These are phyloP conservation scores for Penicillium salamii DNA, from an alignment of 495 filamentous ascomycete genomes.

Conservation along the genomic window DNA sequence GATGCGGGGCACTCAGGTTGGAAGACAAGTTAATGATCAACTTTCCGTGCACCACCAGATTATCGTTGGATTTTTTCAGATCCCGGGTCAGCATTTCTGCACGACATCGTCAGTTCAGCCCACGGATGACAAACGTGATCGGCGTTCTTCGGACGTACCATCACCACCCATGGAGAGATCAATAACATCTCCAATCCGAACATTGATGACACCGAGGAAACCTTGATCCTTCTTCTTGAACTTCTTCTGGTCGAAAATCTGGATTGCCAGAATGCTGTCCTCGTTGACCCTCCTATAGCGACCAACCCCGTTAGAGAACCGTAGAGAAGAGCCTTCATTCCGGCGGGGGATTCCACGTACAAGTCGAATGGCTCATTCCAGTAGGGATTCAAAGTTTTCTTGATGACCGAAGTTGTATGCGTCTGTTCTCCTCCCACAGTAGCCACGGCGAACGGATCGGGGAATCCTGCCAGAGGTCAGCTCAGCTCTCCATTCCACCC, in stretches of 20 bases:
- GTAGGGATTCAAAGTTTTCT: slow-evolving; percentile 95
- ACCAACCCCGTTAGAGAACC: background rate
- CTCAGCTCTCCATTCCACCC: slow-evolving; percentile 3
- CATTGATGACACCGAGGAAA: slow-evolving; percentile 96
- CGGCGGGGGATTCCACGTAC: slow-evolving; percentile 65
- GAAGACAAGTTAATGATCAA: slow-evolving; percentile 94
- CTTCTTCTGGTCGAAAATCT: slow-evolving; percentile 99
- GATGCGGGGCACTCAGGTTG: slow-evolving; percentile 64
- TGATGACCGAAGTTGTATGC: slow-evolving; percentile 90
- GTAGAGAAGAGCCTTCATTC: no score
- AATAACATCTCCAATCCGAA: slow-evolving; percentile 88
- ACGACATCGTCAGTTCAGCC: slow-evolving; percentile 13
- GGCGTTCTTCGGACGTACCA: slow-evolving; percentile 56
- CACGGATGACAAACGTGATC: slow-evolving; percentile 1
- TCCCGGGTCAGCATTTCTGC: slow-evolving; percentile 97
- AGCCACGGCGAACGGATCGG: slow-evolving; percentile 96
- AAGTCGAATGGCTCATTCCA: slow-evolving; percentile 99
- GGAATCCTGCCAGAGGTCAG: slow-evolving; percentile 66
- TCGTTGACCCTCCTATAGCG: slow-evolving; percentile 74
- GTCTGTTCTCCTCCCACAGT: slow-evolving; percentile 97
- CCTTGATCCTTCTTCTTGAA: slow-evolving; percentile 99
- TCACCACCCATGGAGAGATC: slow-evolving; percentile 86
- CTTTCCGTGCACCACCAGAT: slow-evolving; percentile 95
- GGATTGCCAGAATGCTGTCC: slow-evolving; percentile 93
- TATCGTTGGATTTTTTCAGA: slow-evolving; percentile 97